Evolutionary conservation across 768 basidiomycete genomes (phyloP).

Genomic region (Suillus subluteus): DNA sequence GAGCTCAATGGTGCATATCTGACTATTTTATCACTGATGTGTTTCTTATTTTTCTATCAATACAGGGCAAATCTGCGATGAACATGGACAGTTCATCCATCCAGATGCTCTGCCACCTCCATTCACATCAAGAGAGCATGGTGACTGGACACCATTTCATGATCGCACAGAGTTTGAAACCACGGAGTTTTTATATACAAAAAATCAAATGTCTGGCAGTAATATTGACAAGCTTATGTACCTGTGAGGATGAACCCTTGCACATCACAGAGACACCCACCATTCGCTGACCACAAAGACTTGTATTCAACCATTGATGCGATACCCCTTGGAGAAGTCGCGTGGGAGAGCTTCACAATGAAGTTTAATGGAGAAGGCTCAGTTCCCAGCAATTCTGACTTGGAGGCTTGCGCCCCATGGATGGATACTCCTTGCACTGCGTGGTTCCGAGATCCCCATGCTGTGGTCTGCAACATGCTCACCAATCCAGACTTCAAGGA

Average conservation of each 20-base stretch:
- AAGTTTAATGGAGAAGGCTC: conserved; percentile 17
- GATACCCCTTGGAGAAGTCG: conserved; percentile 26
- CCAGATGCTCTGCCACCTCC: conserved; percentile 11
- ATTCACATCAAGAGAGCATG: not conserved
- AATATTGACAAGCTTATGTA: conserved; percentile 21
- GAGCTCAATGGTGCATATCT: too few species aligned
- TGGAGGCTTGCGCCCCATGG: conserved; percentile 22
- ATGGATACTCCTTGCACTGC: conserved; percentile 30
- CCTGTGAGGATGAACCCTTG: conserved; percentile 14
- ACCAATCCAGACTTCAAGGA: conserved; percentile 26
- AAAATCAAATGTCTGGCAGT: conserved; percentile 22
- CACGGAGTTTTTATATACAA: conserved; percentile 18
- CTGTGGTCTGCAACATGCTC: conserved; percentile 22
- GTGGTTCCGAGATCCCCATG: conserved; percentile 28
- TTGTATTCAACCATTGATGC: conserved; percentile 30
- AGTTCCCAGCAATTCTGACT: too few species aligned
- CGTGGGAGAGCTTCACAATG: conserved; percentile 30
- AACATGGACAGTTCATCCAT: too few species aligned
- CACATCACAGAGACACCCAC: not conserved
- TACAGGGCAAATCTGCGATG: too few species aligned
- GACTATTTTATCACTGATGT: too few species aligned
- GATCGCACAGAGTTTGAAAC: conserved; percentile 22
- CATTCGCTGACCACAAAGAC: conserved; percentile 18
- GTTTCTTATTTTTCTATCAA: too few species aligned
- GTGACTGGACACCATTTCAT: conserved; percentile 24